Base-by-base conservation (phyloP, 2,329 filamentous ascomycete genomes). In the Pleoardoris graminearum region DNA sequence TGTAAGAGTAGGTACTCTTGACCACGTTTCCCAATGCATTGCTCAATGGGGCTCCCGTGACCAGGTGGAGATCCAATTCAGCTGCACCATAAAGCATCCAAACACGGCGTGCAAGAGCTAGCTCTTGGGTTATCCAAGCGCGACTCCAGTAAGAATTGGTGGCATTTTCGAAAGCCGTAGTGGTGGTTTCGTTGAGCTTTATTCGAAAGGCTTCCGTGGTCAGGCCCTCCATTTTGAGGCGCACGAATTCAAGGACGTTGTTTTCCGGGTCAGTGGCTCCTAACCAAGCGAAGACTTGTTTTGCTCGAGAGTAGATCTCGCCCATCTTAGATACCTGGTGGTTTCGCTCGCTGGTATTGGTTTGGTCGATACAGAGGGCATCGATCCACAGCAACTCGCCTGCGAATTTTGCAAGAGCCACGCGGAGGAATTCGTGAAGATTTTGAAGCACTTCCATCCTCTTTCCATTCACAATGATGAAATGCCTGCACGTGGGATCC, bases 131-230 rank as follows among this genome's bases (percentile, higher is more conserved):
- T 12, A 41, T 41, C 38, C 23, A 41, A 11, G 38, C 38, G 27
- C 38, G 38, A 22, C 22, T 41, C 14, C 38, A 41, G 38, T 41
- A n/a, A n/a, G n/a, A n/a, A n/a, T n/a, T n/a, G n/a, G n/a, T n/a
- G n/a, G n/a, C n/a, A n/a, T n/a, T n/a, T n/a, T n/a, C n/a, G n/a
- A n/a, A n/a, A n/a, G n/a, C n/a, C n/a, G n/a, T n/a, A n/a, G n/a
- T n/a, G n/a, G n/a, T n/a, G n/a, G n/a, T n/a, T n/a, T n/a, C n/a
- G n/a, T n/a, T n/a, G n/a, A n/a, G n/a, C n/a, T n/a, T n/a, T n/a
- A n/a, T n/a, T n/a, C n/a, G n/a, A n/a, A n/a, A n/a, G n/a, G n/a
- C n/a, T n/a, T n/a, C n/a, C n/a, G n/a, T n/a, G n/a, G n/a, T n/a
- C n/a, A n/a, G n/a, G n/a, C n/a, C n/a, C n/a, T n/a, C n/a, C n/a